Evolutionary conservation across 2,329 filamentous ascomycete species (phyloP).

Genomic region (Fusarium chuoi): DNA sequence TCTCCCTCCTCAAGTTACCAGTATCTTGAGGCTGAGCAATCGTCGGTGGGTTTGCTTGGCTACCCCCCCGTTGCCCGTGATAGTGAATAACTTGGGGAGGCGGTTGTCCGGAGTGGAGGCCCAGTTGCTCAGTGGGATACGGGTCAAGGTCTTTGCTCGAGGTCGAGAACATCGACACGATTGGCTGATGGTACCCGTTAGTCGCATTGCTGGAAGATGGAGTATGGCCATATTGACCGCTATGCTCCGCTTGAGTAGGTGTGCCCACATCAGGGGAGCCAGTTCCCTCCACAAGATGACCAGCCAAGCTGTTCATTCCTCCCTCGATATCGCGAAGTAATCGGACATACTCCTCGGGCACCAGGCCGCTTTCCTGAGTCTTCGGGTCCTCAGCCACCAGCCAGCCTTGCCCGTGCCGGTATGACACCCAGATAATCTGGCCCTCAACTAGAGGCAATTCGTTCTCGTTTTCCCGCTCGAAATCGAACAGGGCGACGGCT

Average conservation of each 20-base stretch:
- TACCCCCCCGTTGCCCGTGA: constrained; percentile 73
- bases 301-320: constrained; percentile 79
- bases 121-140: constrained; percentile 73
- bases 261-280: constrained; percentile 66
- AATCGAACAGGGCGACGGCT: constrained; percentile 94
- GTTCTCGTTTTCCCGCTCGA: constrained; percentile 94
- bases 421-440: constrained; percentile 96
- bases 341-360: constrained; percentile 96
- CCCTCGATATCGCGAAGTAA: constrained; percentile 93
- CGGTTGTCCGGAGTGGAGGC: constrained; percentile 69
- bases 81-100: constrained; percentile 75
- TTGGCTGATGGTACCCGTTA: constrained; percentile 75
- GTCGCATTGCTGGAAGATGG: constrained; percentile 57
- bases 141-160: constrained; percentile 76
- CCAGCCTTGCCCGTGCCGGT: constrained; percentile 96
- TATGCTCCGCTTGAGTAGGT: constrained; percentile 70
- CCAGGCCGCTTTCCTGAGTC: constrained; percentile 91
- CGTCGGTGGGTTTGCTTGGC: constrained; percentile 73
- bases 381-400: constrained; percentile 95
- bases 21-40: constrained; percentile 62
- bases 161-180: constrained; percentile 76
- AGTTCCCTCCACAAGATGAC: constrained; percentile 64
- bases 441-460: constrained; percentile 92
- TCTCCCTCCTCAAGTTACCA: constrained; percentile 58
- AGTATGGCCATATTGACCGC: constrained; percentile 57